These are phyloP conservation scores for Serendipita sp. DNA, from an alignment of 768 basidiomycete genomes.

Conservation along the genomic window DNA sequence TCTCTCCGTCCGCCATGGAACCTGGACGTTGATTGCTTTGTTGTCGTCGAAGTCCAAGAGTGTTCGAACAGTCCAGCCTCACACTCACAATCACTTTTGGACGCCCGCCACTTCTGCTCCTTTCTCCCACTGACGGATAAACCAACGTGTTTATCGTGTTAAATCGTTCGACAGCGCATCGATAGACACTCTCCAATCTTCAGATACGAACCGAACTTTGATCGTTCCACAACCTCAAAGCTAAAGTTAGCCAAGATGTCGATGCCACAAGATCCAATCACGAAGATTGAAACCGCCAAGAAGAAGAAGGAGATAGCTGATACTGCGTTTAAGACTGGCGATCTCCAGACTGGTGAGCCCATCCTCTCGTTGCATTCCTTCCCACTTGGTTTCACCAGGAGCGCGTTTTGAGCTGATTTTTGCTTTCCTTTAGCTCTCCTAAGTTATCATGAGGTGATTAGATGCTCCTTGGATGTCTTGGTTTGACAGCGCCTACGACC, in stretches of 20 bases:
- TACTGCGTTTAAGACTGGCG: slow-evolving; percentile 50
- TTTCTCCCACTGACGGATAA: neutral
- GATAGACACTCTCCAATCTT: neutral
- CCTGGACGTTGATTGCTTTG: neutral
- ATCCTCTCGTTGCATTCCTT: neutral
- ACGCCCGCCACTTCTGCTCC: neutral
- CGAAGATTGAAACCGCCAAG: slow-evolving; percentile 45
- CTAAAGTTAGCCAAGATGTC: neutral
- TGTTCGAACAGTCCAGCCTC: neutral
- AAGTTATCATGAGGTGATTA: slow-evolving; percentile 52
- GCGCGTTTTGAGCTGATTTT: neutral
- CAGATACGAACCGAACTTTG: too few species aligned
- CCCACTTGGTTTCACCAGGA: too few species aligned
- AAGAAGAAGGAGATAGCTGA: slow-evolving; percentile 53
- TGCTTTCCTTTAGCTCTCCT: slow-evolving; percentile 38
- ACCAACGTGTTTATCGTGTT: neutral
- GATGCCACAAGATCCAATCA: slow-evolving; percentile 16
- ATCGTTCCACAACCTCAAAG: neutral
- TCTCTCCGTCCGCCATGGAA: neutral
- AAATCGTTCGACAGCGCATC: neutral
- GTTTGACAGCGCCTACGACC: too few species aligned
- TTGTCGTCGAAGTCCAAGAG: neutral
- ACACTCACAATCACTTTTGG: neutral
- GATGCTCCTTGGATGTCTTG: neutral
- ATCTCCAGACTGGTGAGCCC: slow-evolving; percentile 40